A percentile compares a stretch with the other conserved stretches of the same genome.
Evolutionary conservation across 352 stramenopile species (phyloP).

Genomic region (Phytophthora fragariae): DNA sequence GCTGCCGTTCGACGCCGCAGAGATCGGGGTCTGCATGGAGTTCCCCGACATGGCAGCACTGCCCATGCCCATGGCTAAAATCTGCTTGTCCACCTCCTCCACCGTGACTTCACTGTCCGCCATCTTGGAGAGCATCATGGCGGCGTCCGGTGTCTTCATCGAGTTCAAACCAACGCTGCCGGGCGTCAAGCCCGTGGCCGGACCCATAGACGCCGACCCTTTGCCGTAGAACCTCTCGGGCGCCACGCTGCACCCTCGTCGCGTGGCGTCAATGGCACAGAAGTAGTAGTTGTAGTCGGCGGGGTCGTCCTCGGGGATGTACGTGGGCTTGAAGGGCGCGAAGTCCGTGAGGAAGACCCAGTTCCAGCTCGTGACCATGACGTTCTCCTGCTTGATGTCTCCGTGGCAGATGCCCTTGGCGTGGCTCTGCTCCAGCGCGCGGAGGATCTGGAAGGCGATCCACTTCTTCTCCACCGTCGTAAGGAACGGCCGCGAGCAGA

Average conservation of each 20-base stretch:
- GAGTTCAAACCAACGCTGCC: conserved; percentile 26
- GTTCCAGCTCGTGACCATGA: conserved; percentile 98
- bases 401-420: conserved; percentile 94
- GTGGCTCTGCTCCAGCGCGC: conserved; percentile 95
- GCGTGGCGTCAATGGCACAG: conserved; percentile 82
- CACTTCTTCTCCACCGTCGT: conserved; percentile 97
- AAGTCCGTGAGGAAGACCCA: conserved; percentile 98
- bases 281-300: conserved; percentile 97
- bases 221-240: conserved; percentile 89
- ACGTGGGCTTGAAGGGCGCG: conserved; percentile 95
- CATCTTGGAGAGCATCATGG: conserved; percentile 74
- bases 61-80: conserved; percentile 64
- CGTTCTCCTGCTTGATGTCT: conserved; percentile 98
- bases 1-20: conserved; percentile 30
- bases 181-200: conserved; percentile 23
- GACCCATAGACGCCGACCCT: conserved; percentile 15
- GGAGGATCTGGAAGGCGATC: conserved; percentile 97
- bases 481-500: conserved; percentile 96
- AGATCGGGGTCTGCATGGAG: conserved; percentile 37
- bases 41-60: conserved; percentile 33
- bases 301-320: conserved; percentile 96
- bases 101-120: conserved; percentile 73
- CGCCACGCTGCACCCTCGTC: conserved; percentile 95
- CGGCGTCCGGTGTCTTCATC: conserved; percentile 59
- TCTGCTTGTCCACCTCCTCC: conserved; percentile 81